Conservation (phyloP, 371 early-diverging fungal species). For the Mucor lusitanicus region DNA sequence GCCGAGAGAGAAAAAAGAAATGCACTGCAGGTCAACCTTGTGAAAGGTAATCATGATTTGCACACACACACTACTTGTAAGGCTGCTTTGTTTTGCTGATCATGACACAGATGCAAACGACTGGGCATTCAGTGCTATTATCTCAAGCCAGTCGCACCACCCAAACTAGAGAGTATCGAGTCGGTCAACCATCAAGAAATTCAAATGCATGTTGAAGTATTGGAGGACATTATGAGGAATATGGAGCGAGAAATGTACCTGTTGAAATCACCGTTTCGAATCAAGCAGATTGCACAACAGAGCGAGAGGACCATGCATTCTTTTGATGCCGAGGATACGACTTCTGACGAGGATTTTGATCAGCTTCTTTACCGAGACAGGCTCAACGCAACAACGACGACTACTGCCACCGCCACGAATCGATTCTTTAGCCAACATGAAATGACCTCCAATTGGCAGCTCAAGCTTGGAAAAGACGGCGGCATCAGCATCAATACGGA, state of each 20-base stretch:
- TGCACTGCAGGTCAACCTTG: conserved; percentile 45
- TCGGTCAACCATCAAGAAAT: conserved; percentile 10
- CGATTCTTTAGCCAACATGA: background rate
- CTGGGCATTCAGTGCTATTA: conserved; percentile 30
- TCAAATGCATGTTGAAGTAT: conserved; percentile 12
- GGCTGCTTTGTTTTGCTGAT: too few relatives aligned
- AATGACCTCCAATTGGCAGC: conserved; percentile 14
- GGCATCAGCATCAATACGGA: conserved; percentile 17
- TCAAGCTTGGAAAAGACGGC: conserved; percentile 10
- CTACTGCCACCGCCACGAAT: background rate
- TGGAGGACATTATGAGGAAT: conserved; percentile 17
- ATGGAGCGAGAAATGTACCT: conserved; percentile 24
- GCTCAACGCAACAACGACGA: background rate
- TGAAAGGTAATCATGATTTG: conserved; percentile 29
- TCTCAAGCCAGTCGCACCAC: conserved; percentile 11
- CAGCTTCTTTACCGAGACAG: background rate
- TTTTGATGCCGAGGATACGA: background rate
- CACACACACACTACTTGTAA: too few relatives aligned
- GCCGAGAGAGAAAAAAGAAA: conserved; percentile 51
- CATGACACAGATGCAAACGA: conserved; percentile 16
- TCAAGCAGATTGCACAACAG: background rate
- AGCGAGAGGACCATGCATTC: background rate
- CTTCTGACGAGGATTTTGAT: conserved; percentile 9
- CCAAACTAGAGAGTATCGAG: conserved; percentile 2
- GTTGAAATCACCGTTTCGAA: background rate